phyloP scores from a whole-genome alignment of 1,284 basidiomycete genomes.

The Apiotrichum mycotoxinovorans region DNA sequence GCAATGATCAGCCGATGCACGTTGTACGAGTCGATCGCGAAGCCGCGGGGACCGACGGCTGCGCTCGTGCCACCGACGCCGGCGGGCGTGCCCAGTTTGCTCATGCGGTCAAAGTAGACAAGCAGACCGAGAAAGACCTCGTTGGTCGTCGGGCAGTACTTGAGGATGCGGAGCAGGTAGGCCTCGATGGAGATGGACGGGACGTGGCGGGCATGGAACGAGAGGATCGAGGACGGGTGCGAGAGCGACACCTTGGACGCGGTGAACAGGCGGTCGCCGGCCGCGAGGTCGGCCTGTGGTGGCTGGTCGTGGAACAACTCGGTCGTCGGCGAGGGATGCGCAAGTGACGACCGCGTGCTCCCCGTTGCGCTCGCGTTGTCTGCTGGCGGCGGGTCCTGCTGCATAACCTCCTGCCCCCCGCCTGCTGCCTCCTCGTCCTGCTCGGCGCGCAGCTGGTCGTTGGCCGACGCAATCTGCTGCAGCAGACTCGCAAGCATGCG shows the following conservation, averaged over 20 bases:
- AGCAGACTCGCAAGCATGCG: conserved; percentile 83
- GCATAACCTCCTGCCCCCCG: conserved; percentile 10
- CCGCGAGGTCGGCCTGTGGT: conserved; percentile 49
- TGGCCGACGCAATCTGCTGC: conserved; percentile 85
- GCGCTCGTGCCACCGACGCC: conserved; percentile 35
- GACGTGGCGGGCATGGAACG: conserved; percentile 93
- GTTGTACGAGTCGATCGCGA: conserved; percentile 96
- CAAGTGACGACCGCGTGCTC: conserved; percentile 7
- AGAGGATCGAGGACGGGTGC: conserved; percentile 76
- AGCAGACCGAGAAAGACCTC: conserved; percentile 92
- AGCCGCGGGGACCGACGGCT: conserved; percentile 54
- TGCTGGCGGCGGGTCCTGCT: conserved; percentile 9
- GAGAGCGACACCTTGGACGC: conserved; percentile 74
- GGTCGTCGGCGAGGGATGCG: conserved; percentile 36
- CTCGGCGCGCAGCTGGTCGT: conserved; percentile 60
- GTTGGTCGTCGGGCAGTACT: conserved; percentile 97
- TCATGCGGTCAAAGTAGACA: conserved; percentile 91
- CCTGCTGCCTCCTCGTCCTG: conserved; percentile 25
- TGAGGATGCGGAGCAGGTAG: conserved; percentile 90
- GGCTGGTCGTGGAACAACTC: conserved; percentile 32
- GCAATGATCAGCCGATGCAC: conserved; percentile 95
- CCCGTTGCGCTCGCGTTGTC: conserved; percentile 9
- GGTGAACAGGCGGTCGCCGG: conserved; percentile 48
- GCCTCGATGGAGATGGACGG: conserved; percentile 92
- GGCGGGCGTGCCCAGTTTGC: conserved; percentile 42